Evolutionary conservation across 75 land plant species (phyloP), one percentile per base, ranked within the genome.

Genomic region (Pseudotsuga menziesii): DNA sequence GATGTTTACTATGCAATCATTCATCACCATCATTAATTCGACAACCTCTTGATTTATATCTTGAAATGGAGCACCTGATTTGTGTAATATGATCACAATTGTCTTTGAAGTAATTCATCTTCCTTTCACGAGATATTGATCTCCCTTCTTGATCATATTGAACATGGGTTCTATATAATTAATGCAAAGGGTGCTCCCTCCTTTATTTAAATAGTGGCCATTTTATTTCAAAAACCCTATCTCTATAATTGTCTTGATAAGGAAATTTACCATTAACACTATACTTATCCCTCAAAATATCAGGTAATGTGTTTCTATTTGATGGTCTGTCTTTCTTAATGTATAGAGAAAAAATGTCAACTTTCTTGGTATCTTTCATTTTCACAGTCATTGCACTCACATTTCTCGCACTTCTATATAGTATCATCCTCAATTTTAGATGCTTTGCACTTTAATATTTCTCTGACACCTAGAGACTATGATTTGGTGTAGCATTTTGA

Each of bases 51-150:
- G 73, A 44, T 25, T 23, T 35, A 14, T 64, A 35, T 32, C 73
- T 41, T 72, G 73, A 72, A 72, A 41, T 48, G 27, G 73, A 72
- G 27, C 73, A n/a, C 19, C 73, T 41, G 16, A 11, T 26, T 7
- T 54, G 56, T n/a, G 36, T 16, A 72, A 14, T 22, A 72, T 52
- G 56, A 72, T 72, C 73, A 25, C 73, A 2, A 14, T 54, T 75
- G 39, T 39, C 48, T 57, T 35, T 75, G 25, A 4, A n/a, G 11
- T 19, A 5, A 1, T 80, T 78, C 74, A 74, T 19, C 74, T 58
- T 6, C 55, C 72, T 62, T 32, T 76, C 52, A 76, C 12, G 62
- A 64, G 78, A 48, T 83, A 77, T 60, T 76, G 48, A 32, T 57
- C 58, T 80, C 59, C 58, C 73, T 44, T 22, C 58, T 20, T 36